These are phyloP conservation scores for Seminavis robusta DNA, from an alignment of 108 stramenopile species.

Conservation along the genomic window DNA sequence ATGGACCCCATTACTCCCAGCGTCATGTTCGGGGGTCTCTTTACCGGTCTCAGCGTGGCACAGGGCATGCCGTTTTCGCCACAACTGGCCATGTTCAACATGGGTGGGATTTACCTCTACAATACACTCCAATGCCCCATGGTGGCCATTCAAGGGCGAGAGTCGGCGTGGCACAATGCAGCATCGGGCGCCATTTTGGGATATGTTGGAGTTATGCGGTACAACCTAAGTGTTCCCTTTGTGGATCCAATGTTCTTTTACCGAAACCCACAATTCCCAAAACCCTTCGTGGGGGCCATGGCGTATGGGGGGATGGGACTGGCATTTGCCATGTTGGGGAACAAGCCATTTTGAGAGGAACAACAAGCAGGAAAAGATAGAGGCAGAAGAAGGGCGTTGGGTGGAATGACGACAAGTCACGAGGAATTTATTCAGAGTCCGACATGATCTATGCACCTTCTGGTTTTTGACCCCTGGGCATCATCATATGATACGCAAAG, in stretches of 20 bases:
- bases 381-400: too few relatives aligned
- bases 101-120: constrained; percentile 40
- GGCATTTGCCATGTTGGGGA: constrained; percentile 3
- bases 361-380: too few relatives aligned
- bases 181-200: constrained; percentile 41
- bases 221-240: constrained; percentile 49
- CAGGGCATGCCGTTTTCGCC: too few relatives aligned
- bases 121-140: constrained; percentile 60
- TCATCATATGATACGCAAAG: too few relatives aligned
- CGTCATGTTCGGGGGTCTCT: too few relatives aligned
- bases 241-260: constrained; percentile 15
- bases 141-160: constrained; percentile 55
- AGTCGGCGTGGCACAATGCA: constrained; percentile 45
- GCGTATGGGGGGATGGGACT: constrained; percentile 12
- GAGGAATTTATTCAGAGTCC: too few relatives aligned
- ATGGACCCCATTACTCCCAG: too few relatives aligned
- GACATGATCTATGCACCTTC: too few relatives aligned
- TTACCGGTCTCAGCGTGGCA: too few relatives aligned
- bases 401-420: too few relatives aligned
- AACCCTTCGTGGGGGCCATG: not conserved
- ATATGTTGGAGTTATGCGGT: constrained; percentile 44
- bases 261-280: constrained; percentile 3
- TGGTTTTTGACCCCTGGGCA: too few relatives aligned
- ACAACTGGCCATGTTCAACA: too few relatives aligned
- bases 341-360: constrained; percentile 12